These are phyloP conservation scores for Solanum bulbocastanum DNA, from an alignment of 257 asterid species.

Conservation along the genomic window DNA sequence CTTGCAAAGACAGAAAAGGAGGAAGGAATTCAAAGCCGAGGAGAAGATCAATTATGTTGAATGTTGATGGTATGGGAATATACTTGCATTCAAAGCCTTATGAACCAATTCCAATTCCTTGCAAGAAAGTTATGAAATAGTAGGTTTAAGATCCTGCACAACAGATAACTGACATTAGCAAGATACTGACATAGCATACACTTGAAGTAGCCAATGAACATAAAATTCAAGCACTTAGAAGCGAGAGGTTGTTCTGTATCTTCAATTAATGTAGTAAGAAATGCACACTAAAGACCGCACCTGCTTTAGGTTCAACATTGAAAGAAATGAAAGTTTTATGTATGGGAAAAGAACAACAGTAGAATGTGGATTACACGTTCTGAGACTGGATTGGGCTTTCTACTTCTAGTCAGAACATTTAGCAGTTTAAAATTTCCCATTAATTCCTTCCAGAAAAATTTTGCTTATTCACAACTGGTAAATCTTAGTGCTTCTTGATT, in stretches of 20 bases:
- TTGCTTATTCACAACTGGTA: background rate
- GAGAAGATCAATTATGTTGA: background rate
- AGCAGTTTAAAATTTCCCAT: background rate
- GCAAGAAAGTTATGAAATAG: slow-evolving; percentile 65
- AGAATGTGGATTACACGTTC: background rate
- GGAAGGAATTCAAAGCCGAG: background rate
- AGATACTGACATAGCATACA: background rate
- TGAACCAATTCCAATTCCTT: slow-evolving; percentile 66
- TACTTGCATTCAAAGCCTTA: slow-evolving; percentile 64
- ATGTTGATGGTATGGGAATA: background rate
- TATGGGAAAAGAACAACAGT: background rate
- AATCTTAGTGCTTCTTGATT: background rate
- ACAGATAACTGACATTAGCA: background rate
- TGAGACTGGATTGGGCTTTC: background rate
- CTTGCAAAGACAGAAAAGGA: background rate
- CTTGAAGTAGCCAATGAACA: background rate
- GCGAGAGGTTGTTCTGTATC: background rate
- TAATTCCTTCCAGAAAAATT: background rate
- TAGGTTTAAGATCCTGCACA: slow-evolving; percentile 64
- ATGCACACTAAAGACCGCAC: background rate
- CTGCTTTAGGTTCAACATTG: background rate
- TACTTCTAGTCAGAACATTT: background rate
- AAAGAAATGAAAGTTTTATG: background rate
- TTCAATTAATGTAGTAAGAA: background rate
- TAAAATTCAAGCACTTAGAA: background rate